phyloP scores from a whole-genome alignment of 2,329 filamentous ascomycete species.

The Aspergillus sp. region DNA sequence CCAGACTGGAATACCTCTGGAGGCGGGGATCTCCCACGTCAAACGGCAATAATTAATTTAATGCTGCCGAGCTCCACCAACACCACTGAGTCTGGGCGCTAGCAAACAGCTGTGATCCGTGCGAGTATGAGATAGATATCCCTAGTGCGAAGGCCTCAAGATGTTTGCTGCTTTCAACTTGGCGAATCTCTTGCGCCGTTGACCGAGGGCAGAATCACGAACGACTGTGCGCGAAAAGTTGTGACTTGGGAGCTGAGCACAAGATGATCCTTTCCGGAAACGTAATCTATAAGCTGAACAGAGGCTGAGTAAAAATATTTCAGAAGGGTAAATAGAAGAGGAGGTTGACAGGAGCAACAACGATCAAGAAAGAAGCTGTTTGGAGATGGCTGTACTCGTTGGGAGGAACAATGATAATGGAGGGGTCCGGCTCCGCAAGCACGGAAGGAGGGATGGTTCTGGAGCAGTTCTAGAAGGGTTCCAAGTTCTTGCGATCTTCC shows the following conservation, averaged over 20 bases:
- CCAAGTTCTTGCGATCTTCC: not conserved
- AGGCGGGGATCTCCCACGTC: conserved; percentile 35
- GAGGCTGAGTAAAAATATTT: not conserved
- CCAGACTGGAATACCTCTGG: conserved; percentile 21
- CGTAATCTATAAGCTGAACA: not conserved
- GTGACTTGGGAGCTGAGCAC: not conserved
- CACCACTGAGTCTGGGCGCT: not conserved
- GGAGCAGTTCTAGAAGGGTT: conserved; percentile 11
- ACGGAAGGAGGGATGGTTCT: conserved; percentile 2
- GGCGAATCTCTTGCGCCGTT: not conserved
- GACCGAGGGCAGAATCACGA: not conserved
- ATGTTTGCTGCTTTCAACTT: not conserved
- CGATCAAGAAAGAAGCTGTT: not conserved
- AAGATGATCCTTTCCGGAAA: not conserved
- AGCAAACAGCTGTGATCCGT: not conserved
- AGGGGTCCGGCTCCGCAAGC: not conserved
- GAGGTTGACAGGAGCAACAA: not conserved
- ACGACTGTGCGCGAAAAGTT: not conserved
- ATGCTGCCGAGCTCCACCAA: conserved; percentile 33
- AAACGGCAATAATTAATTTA: conserved; percentile 23
- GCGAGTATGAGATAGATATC: not conserved
- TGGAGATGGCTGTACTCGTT: not conserved
- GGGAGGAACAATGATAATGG: not conserved
- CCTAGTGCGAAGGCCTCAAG: not conserved
- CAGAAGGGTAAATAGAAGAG: not conserved